Base-by-base conservation (phyloP, 345 rosid genomes). In the Luvunga scandens region DNA sequence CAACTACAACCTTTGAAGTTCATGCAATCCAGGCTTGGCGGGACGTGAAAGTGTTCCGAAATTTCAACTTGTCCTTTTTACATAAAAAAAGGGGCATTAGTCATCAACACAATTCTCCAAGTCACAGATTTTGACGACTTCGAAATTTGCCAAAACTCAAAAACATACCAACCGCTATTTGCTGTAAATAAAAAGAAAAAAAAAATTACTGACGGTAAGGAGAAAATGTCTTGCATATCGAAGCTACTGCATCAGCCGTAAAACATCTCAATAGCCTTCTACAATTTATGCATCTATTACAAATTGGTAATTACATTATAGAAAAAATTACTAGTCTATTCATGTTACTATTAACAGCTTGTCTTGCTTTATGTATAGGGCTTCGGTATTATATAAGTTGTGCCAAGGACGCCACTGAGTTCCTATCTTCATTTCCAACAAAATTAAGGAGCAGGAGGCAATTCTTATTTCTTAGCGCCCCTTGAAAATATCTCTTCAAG, bases 11-110 rank as follows among this genome's bases (percentile, higher is more conserved):
- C 38, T 45, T 50, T 7, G 25, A 56, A 57, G n/a, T 68, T 74
- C 62, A 31, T 34, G 12, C 48, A 31, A 9, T 22, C 3, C 28
- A 42, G 84, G 75, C 81, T 78, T 73, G 81, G 84, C 81, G 81
- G 81, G 28, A 33, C 61, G 31, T 14, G 69, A 45, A 66, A 34
- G 66, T 67, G 45, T 67, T 81, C 53, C 22, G 21, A 53, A 39
- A 5, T 53, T 50, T 27, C 62, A 4, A 42, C 50, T 48, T 62
- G 62, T 70, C 76, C 61, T 28, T 70, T 69, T 64, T 18, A 61
- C 42, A 39, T 24, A 28, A 24, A 69, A 69, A 6, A 39, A 69
- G 53, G 73, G 76, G n/a, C 72, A 73, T 42, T 9, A 22, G 59
- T 59, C 68, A 14, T 36, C 16, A 19, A 30, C 67, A 71, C 80